Base-by-base conservation (phyloP, 176 grass and related monocot species). In the Aegilops bicornis region DNA sequence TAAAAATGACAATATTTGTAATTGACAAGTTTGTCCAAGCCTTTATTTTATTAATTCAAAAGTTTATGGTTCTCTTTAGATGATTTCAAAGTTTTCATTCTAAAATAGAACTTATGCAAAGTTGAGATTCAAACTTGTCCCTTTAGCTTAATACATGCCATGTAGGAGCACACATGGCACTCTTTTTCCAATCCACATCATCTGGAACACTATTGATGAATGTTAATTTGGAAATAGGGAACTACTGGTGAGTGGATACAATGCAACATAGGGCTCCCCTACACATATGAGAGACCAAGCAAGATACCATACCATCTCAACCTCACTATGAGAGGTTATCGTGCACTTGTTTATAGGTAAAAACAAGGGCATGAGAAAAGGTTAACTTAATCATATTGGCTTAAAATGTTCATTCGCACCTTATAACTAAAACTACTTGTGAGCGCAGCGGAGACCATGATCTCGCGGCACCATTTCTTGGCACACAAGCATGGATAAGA, bases 401-500 rank as follows among this genome's bases (percentile, higher is more conserved):
- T 31, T 7, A 25, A 69, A 35, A 69, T 40, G 2, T 69, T 66
- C 65, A 15, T 77, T 20, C 8, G 20, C 10, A 31, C 17, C 5
- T 76, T 1, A 16, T 48, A 5, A 40, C 15, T 70, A 3, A 8
- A 24, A 22, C 16, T 52, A 24, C 15, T 13, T 7, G 40, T 67
- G 16, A 71, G 11, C 36, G 16, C 33, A 91, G 86, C 20, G 83
- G 86, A 25, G 92, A 91, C 47, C 89, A 89, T 77, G 92, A 94
- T 48, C 60, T 78, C 15, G 1, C 11, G 2, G 6, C 83, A 12
- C 79, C 86, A 4, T 87, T 94, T 77, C 16, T 86, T 19, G 81
- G 92, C 30, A 94, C 92, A 12, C 79, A 84, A 7, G 66, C 73
- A 36, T 94, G 92, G 92, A 69, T 89, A 66, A 73, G 79, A 84